These are phyloP conservation scores for Tylopilus sp. DNA, from an alignment of 768 basidiomycete genomes.

Conservation along the genomic window DNA sequence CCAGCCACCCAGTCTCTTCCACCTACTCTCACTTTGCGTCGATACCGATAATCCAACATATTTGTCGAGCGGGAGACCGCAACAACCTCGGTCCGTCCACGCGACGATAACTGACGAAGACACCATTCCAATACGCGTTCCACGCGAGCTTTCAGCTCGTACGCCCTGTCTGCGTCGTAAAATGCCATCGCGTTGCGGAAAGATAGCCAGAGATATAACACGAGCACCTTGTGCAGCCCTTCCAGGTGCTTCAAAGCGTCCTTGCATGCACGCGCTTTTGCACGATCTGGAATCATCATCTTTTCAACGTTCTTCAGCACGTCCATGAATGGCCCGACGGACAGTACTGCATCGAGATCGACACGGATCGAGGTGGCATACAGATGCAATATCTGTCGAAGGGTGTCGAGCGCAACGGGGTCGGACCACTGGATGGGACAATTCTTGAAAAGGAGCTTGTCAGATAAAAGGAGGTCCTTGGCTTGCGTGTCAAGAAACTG, in stretches of 20 bases:
- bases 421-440: slow-evolving; percentile 25
- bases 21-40: slow-evolving; percentile 8
- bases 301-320: slow-evolving; percentile 20
- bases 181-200: slow-evolving; percentile 70
- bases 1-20: slow-evolving; percentile 15
- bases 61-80: not conserved
- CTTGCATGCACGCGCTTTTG: slow-evolving; percentile 4
- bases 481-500: slow-evolving; percentile 42
- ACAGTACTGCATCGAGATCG: slow-evolving; percentile 19
- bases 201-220: slow-evolving; percentile 82
- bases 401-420: slow-evolving; percentile 17
- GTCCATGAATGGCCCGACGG: slow-evolving; percentile 20
- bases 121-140: slow-evolving; percentile 69
- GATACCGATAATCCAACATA: slow-evolving; percentile 23
- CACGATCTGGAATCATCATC: slow-evolving; percentile 19
- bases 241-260: slow-evolving; percentile 48
- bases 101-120: slow-evolving; percentile 41
- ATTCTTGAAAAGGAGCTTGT: slow-evolving; percentile 43
- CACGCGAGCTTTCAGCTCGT: slow-evolving; percentile 52
- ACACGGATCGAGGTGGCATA: slow-evolving; percentile 35
- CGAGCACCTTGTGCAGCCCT: slow-evolving; percentile 69
- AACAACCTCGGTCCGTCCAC: not conserved
- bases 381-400: slow-evolving; percentile 19
- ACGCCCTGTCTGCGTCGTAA: slow-evolving; percentile 48
- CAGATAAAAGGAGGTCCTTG: slow-evolving; percentile 38